Evolutionary conservation across 192 early-diverging fungal genomes (phyloP), one percentile per base, ranked within the genome.

Genomic region (Coemansia sp.): DNA sequence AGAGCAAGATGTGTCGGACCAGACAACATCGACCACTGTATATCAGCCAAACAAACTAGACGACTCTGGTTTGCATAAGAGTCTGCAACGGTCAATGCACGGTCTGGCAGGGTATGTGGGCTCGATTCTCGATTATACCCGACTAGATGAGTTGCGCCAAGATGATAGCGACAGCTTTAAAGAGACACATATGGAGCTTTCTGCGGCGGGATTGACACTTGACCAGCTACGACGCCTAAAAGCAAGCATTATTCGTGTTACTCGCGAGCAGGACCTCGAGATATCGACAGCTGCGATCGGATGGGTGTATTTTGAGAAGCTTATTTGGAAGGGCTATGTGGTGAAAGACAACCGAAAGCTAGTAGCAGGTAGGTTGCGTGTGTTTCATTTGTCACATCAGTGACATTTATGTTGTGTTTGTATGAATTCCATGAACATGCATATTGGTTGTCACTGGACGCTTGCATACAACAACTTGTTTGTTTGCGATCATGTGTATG

Each of bases 241-340:
- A 61, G 64, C 75, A 2, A 80, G 86, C 38, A 70, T 99, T 62
- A 68, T 96, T 30, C 89, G 83, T 19, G 83, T 88, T 19, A 84
- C 79, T 1, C 81, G 85, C 52, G 75, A 84, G 42, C 76, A 90
- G 55, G 89, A 94, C 62, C 78, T 95, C 23, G 95, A 99, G 73
- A 77, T 95, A 23, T 94, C 92, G 2, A 94, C 88, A 44, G 86
- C 95, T 3, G 97, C 97, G 0, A 82, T 84, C 23, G 88, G 92
- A 17, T 95, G 89, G 83, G 94, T 92, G 1, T 97, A 94, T 70
- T 93, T 99, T 78, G 97, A 99, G 70, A 99, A 97, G 70, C 86
- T 99, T 6, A 82, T 95, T 23, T 61, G 93, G 34, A 93, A 92
- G 77, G 83, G 84, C 19, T 74, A 84, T 40, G 90, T 91, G 2